phyloP scores from a whole-genome alignment of 345 rosid genomes.

The Crucihimalaya himalaica region DNA sequence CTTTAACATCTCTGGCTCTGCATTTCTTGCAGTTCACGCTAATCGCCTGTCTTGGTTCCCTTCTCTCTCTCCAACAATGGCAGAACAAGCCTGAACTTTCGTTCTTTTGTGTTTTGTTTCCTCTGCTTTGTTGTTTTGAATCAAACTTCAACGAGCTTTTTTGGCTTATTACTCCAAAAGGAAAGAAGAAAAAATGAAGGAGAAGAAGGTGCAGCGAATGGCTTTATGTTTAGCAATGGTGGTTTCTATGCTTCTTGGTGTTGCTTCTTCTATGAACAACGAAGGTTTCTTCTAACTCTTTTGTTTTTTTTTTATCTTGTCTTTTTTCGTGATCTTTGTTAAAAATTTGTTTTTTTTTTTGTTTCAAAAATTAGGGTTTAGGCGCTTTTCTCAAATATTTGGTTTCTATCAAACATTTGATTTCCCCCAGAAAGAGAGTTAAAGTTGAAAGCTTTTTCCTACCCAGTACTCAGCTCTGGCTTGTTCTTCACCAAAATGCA shows the following conservation, averaged over 20 bases:
- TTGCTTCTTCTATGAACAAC: constrained; percentile 49
- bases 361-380: neutral
- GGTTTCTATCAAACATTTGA: constrained; percentile 2
- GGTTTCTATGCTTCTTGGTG: constrained; percentile 39
- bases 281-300: constrained; percentile 50
- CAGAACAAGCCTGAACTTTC: constrained; percentile 15
- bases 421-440: constrained; percentile 24
- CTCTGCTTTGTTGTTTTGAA: constrained; percentile 18
- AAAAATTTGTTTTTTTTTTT: neutral
- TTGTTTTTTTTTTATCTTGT: neutral
- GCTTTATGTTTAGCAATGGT: constrained; percentile 26
- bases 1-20: constrained; percentile 54
- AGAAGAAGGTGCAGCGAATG: constrained; percentile 38
- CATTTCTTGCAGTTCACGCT: constrained; percentile 77
- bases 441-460: constrained; percentile 21
- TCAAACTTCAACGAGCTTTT: neutral
- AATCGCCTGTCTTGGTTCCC: constrained; percentile 57
- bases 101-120: constrained; percentile 17
- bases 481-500: constrained; percentile 8
- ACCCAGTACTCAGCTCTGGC: constrained; percentile 27
- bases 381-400: neutral
- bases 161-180: constrained; percentile 20
- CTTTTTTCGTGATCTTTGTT: neutral
- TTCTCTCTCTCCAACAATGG: constrained; percentile 29
- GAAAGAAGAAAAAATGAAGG: constrained; percentile 18